Evolutionary conservation across 106 monocot genomes (phyloP).

Genomic region (Vanilla planifolia): DNA sequence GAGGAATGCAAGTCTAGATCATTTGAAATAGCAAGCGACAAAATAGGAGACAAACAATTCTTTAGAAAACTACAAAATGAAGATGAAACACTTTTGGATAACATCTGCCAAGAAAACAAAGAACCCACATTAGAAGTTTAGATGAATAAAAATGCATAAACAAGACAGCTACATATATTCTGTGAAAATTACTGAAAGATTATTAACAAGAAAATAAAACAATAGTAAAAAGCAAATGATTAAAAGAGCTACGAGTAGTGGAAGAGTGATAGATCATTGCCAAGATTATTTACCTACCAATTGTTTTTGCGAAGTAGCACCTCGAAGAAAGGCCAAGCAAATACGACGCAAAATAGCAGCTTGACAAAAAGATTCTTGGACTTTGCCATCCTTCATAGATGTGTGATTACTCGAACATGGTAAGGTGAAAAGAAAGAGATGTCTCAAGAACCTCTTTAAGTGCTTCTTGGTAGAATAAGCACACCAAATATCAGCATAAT

Average conservation of each 20-base stretch:
- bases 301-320: slow-evolving; percentile 57
- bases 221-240: neutral
- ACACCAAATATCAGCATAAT: slow-evolving; percentile 74
- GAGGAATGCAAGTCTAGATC: slow-evolving; percentile 29
- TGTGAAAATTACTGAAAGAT: neutral
- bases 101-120: slow-evolving; percentile 29
- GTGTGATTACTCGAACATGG: slow-evolving; percentile 8
- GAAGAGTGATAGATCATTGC: neutral
- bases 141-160: neutral
- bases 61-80: slow-evolving; percentile 49
- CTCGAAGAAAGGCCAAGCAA: slow-evolving; percentile 52
- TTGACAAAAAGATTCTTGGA: neutral
- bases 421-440: slow-evolving; percentile 36
- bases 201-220: neutral
- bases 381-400: slow-evolving; percentile 1
- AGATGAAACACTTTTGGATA: slow-evolving; percentile 41
- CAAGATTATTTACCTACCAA: slow-evolving; percentile 32
- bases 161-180: neutral
- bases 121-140: neutral
- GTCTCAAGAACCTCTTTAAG: slow-evolving; percentile 48
- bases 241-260: neutral
- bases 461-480: slow-evolving; percentile 44
- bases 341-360: slow-evolving; percentile 35
- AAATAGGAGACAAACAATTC: slow-evolving; percentile 25
- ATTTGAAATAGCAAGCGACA: slow-evolving; percentile 14